phyloP scores from a whole-genome alignment of 192 early-diverging fungal species.

The Funneliformis mosseae region DNA sequence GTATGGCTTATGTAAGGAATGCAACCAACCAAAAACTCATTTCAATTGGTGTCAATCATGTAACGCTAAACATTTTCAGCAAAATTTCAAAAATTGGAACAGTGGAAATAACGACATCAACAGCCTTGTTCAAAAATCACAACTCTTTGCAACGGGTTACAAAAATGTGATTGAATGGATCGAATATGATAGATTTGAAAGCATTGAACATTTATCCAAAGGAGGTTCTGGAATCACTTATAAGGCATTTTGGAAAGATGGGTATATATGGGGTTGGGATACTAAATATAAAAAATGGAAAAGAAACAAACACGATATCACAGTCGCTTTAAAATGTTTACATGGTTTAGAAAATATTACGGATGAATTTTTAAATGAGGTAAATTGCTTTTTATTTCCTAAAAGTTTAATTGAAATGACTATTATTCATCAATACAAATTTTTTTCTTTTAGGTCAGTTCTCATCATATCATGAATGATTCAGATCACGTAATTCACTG shows the following conservation, averaged over 20 bases:
- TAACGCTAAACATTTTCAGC: background rate
- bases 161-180: background rate
- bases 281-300: background rate
- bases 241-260: background rate
- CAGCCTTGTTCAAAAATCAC: background rate
- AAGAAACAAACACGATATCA: background rate
- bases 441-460: background rate
- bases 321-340: background rate
- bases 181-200: background rate
- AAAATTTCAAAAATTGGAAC: slow-evolving; percentile 3
- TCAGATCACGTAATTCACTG: background rate
- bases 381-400: background rate
- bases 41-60: background rate
- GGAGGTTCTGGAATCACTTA: background rate
- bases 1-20: too few species aligned
- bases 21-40: too few species aligned
- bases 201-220: slow-evolving; percentile 3
- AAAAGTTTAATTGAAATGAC: too few species aligned
- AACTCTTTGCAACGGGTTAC: background rate
- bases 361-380: background rate
- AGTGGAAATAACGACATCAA: background rate
- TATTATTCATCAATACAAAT: background rate
- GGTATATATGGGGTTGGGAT: background rate
- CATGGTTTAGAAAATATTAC: background rate
- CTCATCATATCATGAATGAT: background rate